Percentiles rank a stretch among this genome's conserved stretches.
phyloP scores from a whole-genome alignment of 139 green algal genomes.

The Coelastrella sp. region DNA sequence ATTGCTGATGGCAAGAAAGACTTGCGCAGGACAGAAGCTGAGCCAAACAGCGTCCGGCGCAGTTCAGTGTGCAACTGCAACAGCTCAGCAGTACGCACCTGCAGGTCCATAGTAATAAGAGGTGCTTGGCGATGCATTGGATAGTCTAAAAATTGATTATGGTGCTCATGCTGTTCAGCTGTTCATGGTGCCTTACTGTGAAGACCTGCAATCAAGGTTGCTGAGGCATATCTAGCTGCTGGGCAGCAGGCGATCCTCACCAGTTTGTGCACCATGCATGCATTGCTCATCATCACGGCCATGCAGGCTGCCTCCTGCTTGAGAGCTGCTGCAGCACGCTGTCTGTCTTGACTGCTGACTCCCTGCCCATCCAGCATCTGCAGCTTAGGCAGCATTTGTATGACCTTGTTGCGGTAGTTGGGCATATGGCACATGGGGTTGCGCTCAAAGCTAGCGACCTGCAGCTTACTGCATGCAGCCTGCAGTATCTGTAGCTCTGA shows the following conservation, averaged over 20 bases:
- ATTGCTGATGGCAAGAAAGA: not conserved
- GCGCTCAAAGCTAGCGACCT: slow-evolving; percentile 74
- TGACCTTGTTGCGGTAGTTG: slow-evolving; percentile 67
- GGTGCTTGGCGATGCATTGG: no score
- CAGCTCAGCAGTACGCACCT: slow-evolving; percentile 63
- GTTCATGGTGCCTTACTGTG: no score
- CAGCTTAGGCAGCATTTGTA: slow-evolving; percentile 57
- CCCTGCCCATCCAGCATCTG: slow-evolving; percentile 69
- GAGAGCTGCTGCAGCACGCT: slow-evolving; percentile 48
- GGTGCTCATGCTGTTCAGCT: no score
- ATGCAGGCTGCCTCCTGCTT: slow-evolving; percentile 67
- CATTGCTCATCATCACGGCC: slow-evolving; percentile 74
- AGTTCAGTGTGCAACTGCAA: slow-evolving; percentile 77
- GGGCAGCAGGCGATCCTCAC: slow-evolving; percentile 38
- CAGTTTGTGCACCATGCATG: slow-evolving; percentile 82
- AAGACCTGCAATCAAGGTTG: no score
- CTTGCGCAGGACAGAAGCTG: slow-evolving; percentile 4
- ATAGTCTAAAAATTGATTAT: no score
- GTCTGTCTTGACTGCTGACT: slow-evolving; percentile 63
- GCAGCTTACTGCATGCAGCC: slow-evolving; percentile 42
- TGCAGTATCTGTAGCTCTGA: not conserved
- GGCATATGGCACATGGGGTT: slow-evolving; percentile 74
- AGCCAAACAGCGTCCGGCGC: slow-evolving; percentile 53
- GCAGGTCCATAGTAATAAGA: no score
- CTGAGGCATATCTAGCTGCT: no score